Conservation (phyloP, 805 yeast species). For the Clavispora fructus region DNA sequence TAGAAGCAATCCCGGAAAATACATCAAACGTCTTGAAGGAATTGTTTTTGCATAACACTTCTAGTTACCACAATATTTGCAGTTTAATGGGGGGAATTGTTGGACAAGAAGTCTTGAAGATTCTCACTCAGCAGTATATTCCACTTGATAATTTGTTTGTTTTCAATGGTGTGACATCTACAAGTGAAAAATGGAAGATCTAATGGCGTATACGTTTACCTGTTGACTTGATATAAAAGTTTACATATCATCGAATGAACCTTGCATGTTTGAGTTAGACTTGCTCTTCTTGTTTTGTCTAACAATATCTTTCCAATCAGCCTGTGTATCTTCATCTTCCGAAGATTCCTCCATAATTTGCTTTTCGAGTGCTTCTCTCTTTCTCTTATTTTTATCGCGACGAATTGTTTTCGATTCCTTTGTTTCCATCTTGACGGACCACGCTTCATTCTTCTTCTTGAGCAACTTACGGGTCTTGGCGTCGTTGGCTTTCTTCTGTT, state of each 20-base stretch:
- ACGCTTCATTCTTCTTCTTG: constrained; percentile 57
- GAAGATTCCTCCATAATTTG: constrained; percentile 41
- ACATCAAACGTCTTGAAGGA: constrained; percentile 23
- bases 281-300: constrained; percentile 59
- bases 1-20: constrained; percentile 13
- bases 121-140: constrained; percentile 71
- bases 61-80: constrained; percentile 52
- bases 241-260: constrained; percentile 53
- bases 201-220: constrained; percentile 2
- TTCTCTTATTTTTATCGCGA: constrained; percentile 61
- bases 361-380: constrained; percentile 63
- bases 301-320: constrained; percentile 88
- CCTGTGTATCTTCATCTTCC: constrained; percentile 38
- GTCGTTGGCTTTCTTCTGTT: constrained; percentile 30
- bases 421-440: constrained; percentile 68
- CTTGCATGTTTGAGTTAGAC: constrained; percentile 38
- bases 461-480: constrained; percentile 40
- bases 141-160: constrained; percentile 68
- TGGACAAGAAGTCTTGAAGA: constrained; percentile 77
- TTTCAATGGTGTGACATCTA: constrained; percentile 66
- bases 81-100: constrained; percentile 80
- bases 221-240: not conserved
- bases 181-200: constrained; percentile 38
- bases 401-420: constrained; percentile 61
- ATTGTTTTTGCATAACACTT: constrained; percentile 32